Evolutionary conservation across 129 eudicot genomes (phyloP), one percentile per base, ranked within the genome.

Genomic region (Arctium minus): DNA sequence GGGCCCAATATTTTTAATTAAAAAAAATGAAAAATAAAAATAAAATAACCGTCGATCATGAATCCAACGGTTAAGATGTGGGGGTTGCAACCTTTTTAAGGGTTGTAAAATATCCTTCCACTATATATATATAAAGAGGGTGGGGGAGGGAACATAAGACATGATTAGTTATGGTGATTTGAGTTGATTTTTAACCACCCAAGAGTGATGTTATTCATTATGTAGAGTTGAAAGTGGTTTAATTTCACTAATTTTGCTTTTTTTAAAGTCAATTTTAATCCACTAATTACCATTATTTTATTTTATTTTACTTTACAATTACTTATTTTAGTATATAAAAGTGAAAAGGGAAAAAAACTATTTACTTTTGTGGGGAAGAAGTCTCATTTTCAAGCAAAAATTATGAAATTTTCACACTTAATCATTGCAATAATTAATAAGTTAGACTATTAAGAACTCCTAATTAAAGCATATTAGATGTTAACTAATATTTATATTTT

Each of bases 191-290:
- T 22, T 22, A 22, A 67, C 71, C 71, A 67, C 33, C 71, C 33
- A 67, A 67, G 71, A 67, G 71, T 67, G 71, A 67, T 67, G 35
- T 9, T 29, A 13, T 67, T 67, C 71, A 67, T 67, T 67, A 67
- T 67, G 35, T 67, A 67, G 71, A 67, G 71, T 67, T 67, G 71
- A 67, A 67, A 67, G 71, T 67, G 71, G 71, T 6, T 67, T 67
- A 67, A 27, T 67, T 67, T 65, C 70, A 27, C n/a, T 65, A 65
- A 65, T 65, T 60, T 22, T 67, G 13, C 35, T 8, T 67, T 67
- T 22, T 27, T 22, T 12, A 65, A 67, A 67, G 71, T 67, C 71
- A 18, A 67, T 0, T 18, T 18, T 67, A 67, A 22, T 29, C 71
- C 71, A 67, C 33, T 67, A 8, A 27, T 67, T 67, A 67, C 35